Conservation (phyloP, 768 basidiomycete genomes). For the Leccinum boreale region DNA sequence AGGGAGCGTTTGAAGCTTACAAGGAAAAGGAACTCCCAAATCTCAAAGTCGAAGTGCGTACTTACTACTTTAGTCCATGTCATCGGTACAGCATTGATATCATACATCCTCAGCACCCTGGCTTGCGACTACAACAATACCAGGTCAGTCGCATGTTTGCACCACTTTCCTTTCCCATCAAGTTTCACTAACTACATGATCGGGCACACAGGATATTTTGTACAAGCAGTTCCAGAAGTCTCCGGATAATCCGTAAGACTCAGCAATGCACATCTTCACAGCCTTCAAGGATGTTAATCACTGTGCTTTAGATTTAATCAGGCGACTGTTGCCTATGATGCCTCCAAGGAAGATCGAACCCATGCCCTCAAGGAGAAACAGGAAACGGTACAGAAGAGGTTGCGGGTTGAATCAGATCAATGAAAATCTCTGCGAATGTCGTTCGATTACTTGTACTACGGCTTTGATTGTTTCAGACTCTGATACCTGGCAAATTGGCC, state of each 20-base stretch:
- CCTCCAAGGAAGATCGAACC: slow-evolving; percentile 82
- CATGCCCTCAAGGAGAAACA: slow-evolving; percentile 69
- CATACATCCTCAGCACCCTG: slow-evolving; percentile 62
- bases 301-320: slow-evolving; percentile 72
- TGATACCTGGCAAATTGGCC: slow-evolving; percentile 6
- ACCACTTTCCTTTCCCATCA: slow-evolving; percentile 1
- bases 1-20: slow-evolving; percentile 91
- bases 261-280: background rate
- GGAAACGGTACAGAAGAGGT: slow-evolving; percentile 59
- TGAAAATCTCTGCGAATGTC: background rate
- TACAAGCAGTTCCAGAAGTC: slow-evolving; percentile 97
- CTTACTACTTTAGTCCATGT: background rate
- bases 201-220: slow-evolving; percentile 60
- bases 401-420: slow-evolving; percentile 40
- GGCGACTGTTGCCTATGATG: slow-evolving; percentile 73
- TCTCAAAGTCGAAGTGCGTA: slow-evolving; percentile 64
- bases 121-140: slow-evolving; percentile 88
- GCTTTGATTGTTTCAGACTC: background rate
- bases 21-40: slow-evolving; percentile 82
- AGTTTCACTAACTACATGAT: slow-evolving; percentile 1
- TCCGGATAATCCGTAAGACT: slow-evolving; percentile 85
- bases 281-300: slow-evolving; percentile 1
- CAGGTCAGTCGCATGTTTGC: slow-evolving; percentile 44
- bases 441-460: slow-evolving; percentile 1
- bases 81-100: slow-evolving; percentile 8